Evolutionary conservation across 2,329 filamentous ascomycete species (phyloP), one percentile per base, ranked within the genome.

Genomic region (Mariannaea sp.): DNA sequence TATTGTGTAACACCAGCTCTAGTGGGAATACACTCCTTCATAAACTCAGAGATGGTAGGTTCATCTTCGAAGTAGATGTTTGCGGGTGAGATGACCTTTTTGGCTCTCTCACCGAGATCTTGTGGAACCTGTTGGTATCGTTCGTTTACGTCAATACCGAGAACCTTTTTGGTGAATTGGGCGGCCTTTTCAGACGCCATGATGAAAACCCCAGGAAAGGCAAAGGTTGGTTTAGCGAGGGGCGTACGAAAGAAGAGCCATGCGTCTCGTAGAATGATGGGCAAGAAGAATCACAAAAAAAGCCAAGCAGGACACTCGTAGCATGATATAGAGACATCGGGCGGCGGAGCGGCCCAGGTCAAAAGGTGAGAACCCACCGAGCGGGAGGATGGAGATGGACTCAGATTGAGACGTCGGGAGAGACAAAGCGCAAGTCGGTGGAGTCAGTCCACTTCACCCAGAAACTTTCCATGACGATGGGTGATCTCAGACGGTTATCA

Each of bases 1-100:
- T 90, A 92, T 6, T 70, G 58, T 10, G 66, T 39, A 7, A 81
- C 56, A 13, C 81, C 77, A 0, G 60, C 58, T 12, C 71, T 67
- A 3, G 73, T 75, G 0, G 88, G 88, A 1, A 75, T 67, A 9
- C 84, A 64, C 3, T 83, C 78, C 7, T 69, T 67, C 26, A 91
- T 55, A 80, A 82, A 90, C 62, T 89, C 86, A 1, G 65, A 60
- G 1, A 82, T 77, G 3, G 83, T 85, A 1, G 88, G 88, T 57
- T 91, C 88, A 2, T 83, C 75, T 65, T 92, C 88, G 36, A 87
- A 75, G 62, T 71, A 73, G 39, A 65, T 53, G n/a, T 67, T 60
- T 10, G 65, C 63, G 2, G 69, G 61, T 8, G 60, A 42, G 9
- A 72, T 59, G 7, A 59, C 49, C 1, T 63, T 49, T 35, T 52